Base-by-base conservation (phyloP, 805 yeast genomes). In the Candida sphagnicola region DNA sequence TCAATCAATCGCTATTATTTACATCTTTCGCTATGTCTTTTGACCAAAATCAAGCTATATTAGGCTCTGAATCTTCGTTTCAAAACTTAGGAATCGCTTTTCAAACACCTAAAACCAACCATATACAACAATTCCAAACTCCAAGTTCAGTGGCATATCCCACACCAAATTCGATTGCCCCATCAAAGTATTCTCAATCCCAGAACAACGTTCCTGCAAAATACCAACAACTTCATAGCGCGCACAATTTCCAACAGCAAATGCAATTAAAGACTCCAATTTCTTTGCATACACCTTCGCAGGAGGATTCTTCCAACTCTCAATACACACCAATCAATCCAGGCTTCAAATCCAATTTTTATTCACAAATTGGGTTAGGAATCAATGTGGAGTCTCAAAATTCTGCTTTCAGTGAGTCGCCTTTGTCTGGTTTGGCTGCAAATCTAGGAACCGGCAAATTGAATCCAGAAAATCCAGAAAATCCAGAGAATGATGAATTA, bases 71-170 rank as follows among this genome's bases (percentile, higher is more conserved):
- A 13, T 13, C 11, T 8, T 21, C 29, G 15, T 26, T 26, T 8
- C 29, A 26, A 13, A 10, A 26, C 12, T 26, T 26, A 13, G 29
- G 15, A 13, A 8, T 12, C 29, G 5, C 8, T 14, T 30, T 30
- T 18, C 33, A 30, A 10, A 30, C 33, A 16, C 33, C 33, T 6
- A 30, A 30, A 30, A 16, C 33, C 18, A 30, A 13, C 12, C 13
- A 16, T 16, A 5, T 18, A 16, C 10, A 16, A 5, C 33, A 30
- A n/a, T 30, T 30, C 19, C 33, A 16, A 16, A 30, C 33, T n/a
- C 33, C 33, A 30, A 30, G 6, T 16, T 30, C 33, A 10, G 21
- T 14, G n/a, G 14, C 6, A 10, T 30, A n/a, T 16, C 6, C 17
- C 14, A 30, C 33, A 8, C 33, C 33, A 30, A 30, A 14, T n/a